These are phyloP conservation scores for Arthroderma uncinatum DNA, from an alignment of 2,329 filamentous ascomycete species.

Conservation along the genomic window DNA sequence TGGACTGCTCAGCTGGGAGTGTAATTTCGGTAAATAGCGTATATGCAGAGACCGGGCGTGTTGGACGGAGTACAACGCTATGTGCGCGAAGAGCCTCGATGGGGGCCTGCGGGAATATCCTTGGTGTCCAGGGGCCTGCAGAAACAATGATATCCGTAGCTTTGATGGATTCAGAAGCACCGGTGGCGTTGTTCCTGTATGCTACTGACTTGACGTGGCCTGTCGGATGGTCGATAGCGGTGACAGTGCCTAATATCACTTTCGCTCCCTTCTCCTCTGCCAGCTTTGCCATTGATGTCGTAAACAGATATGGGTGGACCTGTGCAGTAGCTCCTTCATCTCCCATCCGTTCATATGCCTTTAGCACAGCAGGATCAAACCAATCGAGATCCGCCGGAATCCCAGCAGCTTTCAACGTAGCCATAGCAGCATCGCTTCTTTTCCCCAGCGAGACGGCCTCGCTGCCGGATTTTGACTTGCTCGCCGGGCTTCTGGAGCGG, in stretches of 20 bases:
- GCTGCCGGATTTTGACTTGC: conserved; percentile 21
- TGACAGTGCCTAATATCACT: conserved; percentile 59
- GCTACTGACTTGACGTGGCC: conserved; percentile 51
- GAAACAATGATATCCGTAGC: conserved; percentile 51
- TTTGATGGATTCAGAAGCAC: conserved; percentile 39
- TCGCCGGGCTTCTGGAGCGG: conserved; percentile 23
- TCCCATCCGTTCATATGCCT: conserved; percentile 73
- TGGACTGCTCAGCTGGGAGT: conserved; percentile 52
- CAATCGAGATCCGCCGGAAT: conserved; percentile 75
- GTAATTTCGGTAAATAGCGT: conserved; percentile 68
- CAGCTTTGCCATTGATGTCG: conserved; percentile 66
- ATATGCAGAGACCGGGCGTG: conserved; percentile 40
- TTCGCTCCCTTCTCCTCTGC: conserved; percentile 59
- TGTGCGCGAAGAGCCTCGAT: conserved; percentile 52
- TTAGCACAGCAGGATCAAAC: conserved; percentile 58
- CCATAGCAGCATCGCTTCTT: conserved; percentile 38
- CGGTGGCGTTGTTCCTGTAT: conserved; percentile 45
- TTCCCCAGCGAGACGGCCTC: conserved; percentile 16
- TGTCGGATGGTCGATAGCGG: conserved; percentile 48
- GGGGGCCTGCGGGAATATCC: conserved; percentile 44
- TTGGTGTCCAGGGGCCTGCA: conserved; percentile 52
- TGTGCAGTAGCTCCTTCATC: conserved; percentile 72
- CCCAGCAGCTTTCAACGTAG: conserved; percentile 44
- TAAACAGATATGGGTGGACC: conserved; percentile 87
- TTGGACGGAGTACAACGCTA: conserved; percentile 50